Conservation (phyloP, 352 stramenopile genomes). For the Globisporangium cylindrosporum region DNA sequence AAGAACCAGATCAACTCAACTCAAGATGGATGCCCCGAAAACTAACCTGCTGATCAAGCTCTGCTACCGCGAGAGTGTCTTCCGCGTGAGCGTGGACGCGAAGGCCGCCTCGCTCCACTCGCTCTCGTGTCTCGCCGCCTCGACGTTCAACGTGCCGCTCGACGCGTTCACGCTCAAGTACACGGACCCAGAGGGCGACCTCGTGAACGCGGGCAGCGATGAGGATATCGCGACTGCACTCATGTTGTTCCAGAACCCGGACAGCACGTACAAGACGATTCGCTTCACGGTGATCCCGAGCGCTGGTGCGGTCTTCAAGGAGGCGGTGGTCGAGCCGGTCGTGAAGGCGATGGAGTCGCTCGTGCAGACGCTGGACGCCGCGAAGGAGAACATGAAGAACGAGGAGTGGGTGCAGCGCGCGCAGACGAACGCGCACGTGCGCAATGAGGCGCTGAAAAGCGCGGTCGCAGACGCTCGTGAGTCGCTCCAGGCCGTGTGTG, state of each 20-base stretch:
- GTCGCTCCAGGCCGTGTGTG: constrained; percentile 39
- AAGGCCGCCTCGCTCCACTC: constrained; percentile 38
- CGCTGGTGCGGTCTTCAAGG: constrained; percentile 64
- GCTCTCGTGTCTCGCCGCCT: constrained; percentile 45
- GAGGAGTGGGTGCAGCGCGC: constrained; percentile 50
- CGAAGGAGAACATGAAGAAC: constrained; percentile 76
- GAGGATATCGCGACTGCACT: constrained; percentile 66
- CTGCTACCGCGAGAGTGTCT: constrained; percentile 70
- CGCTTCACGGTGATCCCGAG: constrained; percentile 62
- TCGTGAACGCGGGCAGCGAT: constrained; percentile 60
- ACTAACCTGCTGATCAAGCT: constrained; percentile 64
- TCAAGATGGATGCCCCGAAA: not conserved
- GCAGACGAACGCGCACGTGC: constrained; percentile 35
- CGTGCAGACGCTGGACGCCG: constrained; percentile 64
- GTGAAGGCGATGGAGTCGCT: constrained; percentile 78
- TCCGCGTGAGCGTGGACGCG: constrained; percentile 65
- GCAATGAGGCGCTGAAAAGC: constrained; percentile 50
- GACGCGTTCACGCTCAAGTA: constrained; percentile 72
- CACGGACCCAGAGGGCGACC: constrained; percentile 67
- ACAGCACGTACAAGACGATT: constrained; percentile 41
- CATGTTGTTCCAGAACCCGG: constrained; percentile 41
- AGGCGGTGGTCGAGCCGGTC: constrained; percentile 69
- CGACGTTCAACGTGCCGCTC: constrained; percentile 51
- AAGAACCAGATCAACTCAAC: not conserved
- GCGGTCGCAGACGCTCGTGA: constrained; percentile 50